Percentiles rank a stretch among this genome's conserved stretches.
Conservation (phyloP, 306 rosid species). For the Prinsepia uniflora region DNA sequence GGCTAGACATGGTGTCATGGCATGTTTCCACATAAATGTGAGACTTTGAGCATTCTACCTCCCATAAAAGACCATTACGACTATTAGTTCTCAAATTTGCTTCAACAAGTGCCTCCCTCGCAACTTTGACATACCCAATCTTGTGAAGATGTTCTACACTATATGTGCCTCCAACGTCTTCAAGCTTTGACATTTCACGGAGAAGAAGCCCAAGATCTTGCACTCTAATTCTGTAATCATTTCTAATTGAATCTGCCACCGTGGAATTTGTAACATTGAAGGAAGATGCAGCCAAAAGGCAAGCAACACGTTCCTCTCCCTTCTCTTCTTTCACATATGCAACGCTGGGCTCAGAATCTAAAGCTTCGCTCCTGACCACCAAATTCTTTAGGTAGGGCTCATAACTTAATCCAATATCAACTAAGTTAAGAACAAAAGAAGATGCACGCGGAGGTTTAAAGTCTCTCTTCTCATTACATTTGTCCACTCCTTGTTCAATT, state of each 20-base stretch:
- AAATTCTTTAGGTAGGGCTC: constrained; percentile 65
- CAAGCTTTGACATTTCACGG: constrained; percentile 38
- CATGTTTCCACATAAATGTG: constrained; percentile 75
- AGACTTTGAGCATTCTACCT: constrained; percentile 68
- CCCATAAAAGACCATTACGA: constrained; percentile 74
- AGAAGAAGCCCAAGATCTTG: constrained; percentile 83
- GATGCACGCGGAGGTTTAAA: constrained; percentile 32
- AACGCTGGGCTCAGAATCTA: constrained; percentile 39
- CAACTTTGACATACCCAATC: constrained; percentile 76
- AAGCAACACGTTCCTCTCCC: constrained; percentile 53
- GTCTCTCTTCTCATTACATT: constrained; percentile 33
- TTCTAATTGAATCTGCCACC: constrained; percentile 39
- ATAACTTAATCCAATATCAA: constrained; percentile 86
- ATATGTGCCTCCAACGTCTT: constrained; percentile 46
- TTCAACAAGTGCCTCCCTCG: constrained; percentile 75
- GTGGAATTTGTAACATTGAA: constrained; percentile 65
- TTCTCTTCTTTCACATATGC: constrained; percentile 46
- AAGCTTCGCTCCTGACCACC: constrained; percentile 37
- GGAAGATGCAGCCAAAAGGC: constrained; percentile 87
- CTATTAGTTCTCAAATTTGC: constrained; percentile 73
- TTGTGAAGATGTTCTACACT: constrained; percentile 64
- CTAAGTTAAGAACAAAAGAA: constrained; percentile 67
- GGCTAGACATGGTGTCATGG: constrained; percentile 69
- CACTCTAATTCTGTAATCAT: constrained; percentile 47
- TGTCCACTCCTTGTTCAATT: constrained; percentile 37